Conservation (phyloP, 2,329 filamentous ascomycete genomes). For the Chrysoporthe cubensis region DNA sequence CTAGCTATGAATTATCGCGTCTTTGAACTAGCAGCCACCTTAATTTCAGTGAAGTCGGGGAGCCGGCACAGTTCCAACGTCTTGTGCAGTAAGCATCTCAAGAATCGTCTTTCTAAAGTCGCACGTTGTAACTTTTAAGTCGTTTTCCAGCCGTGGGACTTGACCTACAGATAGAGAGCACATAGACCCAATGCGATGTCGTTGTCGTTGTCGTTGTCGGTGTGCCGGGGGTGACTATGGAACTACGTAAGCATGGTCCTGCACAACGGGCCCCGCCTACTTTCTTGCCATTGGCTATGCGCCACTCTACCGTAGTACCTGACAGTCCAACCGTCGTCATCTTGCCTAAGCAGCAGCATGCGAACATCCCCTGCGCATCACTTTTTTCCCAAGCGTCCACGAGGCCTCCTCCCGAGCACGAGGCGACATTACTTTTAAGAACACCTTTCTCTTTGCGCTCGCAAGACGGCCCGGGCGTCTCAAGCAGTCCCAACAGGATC, state of each 20-base stretch:
- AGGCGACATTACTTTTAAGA: neutral
- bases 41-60: too few relatives aligned
- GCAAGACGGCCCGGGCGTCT: too few relatives aligned
- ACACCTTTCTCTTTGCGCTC: too few relatives aligned
- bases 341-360: neutral
- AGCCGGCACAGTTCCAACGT: neutral
- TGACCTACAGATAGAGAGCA: too few relatives aligned
- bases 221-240: neutral
- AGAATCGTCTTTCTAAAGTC: too few relatives aligned
- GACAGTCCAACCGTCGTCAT: neutral
- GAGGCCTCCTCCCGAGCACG: neutral
- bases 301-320: neutral
- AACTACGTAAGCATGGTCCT: neutral
- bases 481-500: too few relatives aligned
- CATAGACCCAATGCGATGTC: neutral
- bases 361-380: neutral
- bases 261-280: neutral
- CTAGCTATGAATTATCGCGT: too few relatives aligned
- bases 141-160: neutral
- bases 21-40: too few relatives aligned
- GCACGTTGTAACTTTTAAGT: neutral
- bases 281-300: neutral
- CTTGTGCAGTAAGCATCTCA: neutral
- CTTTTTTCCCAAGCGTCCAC: neutral
- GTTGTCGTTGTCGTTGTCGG: neutral